A percentile compares a stretch with the other conserved stretches of the same genome.
Conservation (phyloP, 768 basidiomycete species). For the Leucosporidium creatinivorum region DNA sequence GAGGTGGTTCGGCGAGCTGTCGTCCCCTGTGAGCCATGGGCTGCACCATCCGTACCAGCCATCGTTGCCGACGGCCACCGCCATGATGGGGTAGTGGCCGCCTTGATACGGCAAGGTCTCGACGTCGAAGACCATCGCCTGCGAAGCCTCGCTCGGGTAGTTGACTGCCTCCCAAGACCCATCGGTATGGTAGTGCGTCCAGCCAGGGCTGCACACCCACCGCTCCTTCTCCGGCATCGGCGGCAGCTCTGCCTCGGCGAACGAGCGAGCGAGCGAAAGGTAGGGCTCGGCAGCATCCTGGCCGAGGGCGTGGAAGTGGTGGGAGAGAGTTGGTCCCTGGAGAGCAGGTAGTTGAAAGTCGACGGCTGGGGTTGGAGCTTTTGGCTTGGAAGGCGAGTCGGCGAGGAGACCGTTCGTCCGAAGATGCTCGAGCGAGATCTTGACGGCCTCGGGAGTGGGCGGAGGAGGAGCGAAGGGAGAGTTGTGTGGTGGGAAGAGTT, state of each 20-base stretch:
- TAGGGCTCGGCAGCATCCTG: slow-evolving; percentile 64
- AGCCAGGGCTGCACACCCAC: slow-evolving; percentile 59
- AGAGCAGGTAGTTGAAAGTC: slow-evolving; percentile 74
- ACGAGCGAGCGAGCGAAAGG: slow-evolving; percentile 58
- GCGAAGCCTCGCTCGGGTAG: slow-evolving; percentile 51
- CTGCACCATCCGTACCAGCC: slow-evolving; percentile 97
- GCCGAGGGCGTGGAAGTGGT: slow-evolving; percentile 84
- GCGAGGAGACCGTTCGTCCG: slow-evolving; percentile 17
- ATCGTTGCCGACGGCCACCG: slow-evolving; percentile 70
- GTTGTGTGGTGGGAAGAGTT: slow-evolving; percentile 19
- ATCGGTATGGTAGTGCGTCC: slow-evolving; percentile 80
- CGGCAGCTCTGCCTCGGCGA: slow-evolving; percentile 54
- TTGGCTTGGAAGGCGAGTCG: neutral
- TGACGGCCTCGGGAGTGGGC: slow-evolving; percentile 12
- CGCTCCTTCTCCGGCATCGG: slow-evolving; percentile 49
- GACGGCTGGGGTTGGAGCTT: slow-evolving; percentile 49
- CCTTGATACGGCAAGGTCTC: slow-evolving; percentile 82
- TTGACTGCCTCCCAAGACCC: slow-evolving; percentile 69
- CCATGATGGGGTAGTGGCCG: slow-evolving; percentile 70
- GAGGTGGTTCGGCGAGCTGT: slow-evolving; percentile 55
- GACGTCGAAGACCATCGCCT: slow-evolving; percentile 79
- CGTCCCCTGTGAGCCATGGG: slow-evolving; percentile 72
- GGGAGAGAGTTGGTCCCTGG: slow-evolving; percentile 69
- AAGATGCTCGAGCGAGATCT: slow-evolving; percentile 21
- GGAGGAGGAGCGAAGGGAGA: slow-evolving; percentile 16